Base-by-base conservation (phyloP, 257 asterid species). In the Ilex asprella region DNA sequence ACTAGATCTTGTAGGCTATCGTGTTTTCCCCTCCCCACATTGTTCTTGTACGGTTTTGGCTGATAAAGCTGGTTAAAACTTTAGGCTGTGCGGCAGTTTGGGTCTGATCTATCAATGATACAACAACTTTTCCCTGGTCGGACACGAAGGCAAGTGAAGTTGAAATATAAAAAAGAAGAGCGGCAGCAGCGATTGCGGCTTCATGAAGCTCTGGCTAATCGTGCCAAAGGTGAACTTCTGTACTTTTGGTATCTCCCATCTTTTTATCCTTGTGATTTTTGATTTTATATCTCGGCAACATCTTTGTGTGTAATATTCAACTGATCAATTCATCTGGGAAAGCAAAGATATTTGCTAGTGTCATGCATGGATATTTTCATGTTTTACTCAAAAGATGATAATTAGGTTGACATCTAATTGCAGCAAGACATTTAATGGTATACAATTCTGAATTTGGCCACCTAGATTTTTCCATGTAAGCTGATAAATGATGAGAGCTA, bases 101-200 rank as follows among this genome's bases (percentile, higher is more conserved):
- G 98, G 68, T 78, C 95, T 13, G 94, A 91, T 73, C 76, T 88
- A 67, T 82, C 96, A 31, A 78, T 91, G 94, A 86, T 91, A 77
- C 86, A 80, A 58, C 92, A 84, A 62, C 96, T 86, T 61, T 88
- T 91, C 75, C 95, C 95, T 60, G 95, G 71, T 15, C 86, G 85
- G 61, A 79, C 84, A 41, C 88, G 90, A 31, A 69, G 77, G 15
- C 94, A 91, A 59, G 55, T 88, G 56, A 86, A 81, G 78, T 70
- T 77, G 65, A 91, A 91, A 69, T 88, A 79, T 78, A 91, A 86
- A 73, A 86, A 86, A 70, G 96, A 91, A 84, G 96, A 91, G 80
- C 74, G 75, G 56, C 78, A 80, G 74, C 79, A 91, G 56, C 96
- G 96, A 1, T 51, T 80, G 62, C 73, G 82, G 85, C 88, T 91